These are phyloP conservation scores for Aspergillus sp. DNA, from an alignment of 2,329 filamentous ascomycete genomes.

Conservation along the genomic window DNA sequence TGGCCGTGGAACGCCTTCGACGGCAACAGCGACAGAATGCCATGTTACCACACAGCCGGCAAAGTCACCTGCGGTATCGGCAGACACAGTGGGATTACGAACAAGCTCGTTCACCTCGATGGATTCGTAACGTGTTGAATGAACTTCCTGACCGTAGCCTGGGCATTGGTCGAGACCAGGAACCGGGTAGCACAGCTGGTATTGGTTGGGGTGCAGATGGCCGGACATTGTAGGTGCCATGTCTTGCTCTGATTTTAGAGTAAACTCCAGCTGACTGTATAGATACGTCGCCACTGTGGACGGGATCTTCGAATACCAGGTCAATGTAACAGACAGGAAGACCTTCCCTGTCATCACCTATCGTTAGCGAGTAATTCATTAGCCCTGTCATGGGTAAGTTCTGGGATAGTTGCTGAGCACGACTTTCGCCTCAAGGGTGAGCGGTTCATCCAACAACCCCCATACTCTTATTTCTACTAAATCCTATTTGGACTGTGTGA, in stretches of 20 bases:
- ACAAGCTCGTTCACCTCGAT: slow-evolving; percentile 40
- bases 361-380: slow-evolving; percentile 32
- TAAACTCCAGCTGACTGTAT: slow-evolving; percentile 16
- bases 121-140: slow-evolving; percentile 41
- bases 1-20: slow-evolving; percentile 44
- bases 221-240: slow-evolving; percentile 46
- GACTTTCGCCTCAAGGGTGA: neutral
- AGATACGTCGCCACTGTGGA: slow-evolving; percentile 53
- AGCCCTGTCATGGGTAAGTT: neutral
- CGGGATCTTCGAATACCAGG: slow-evolving; percentile 51
- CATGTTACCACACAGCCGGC: slow-evolving; percentile 36
- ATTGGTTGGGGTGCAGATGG: slow-evolving; percentile 52
- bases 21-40: slow-evolving; percentile 37
- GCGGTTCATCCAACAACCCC: neutral
- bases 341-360: slow-evolving; percentile 49
- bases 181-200: slow-evolving; percentile 48
- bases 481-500: neutral
- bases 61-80: slow-evolving; percentile 36
- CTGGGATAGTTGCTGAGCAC: neutral
- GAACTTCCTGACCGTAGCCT: slow-evolving; percentile 38
- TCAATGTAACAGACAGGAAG: slow-evolving; percentile 52
- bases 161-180: slow-evolving; percentile 36
- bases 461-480: neutral
- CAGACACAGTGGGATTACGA: slow-evolving; percentile 37
- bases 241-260: neutral